Conservation (phyloP, 805 yeast genomes). For the Nakazawaea pomicola region DNA sequence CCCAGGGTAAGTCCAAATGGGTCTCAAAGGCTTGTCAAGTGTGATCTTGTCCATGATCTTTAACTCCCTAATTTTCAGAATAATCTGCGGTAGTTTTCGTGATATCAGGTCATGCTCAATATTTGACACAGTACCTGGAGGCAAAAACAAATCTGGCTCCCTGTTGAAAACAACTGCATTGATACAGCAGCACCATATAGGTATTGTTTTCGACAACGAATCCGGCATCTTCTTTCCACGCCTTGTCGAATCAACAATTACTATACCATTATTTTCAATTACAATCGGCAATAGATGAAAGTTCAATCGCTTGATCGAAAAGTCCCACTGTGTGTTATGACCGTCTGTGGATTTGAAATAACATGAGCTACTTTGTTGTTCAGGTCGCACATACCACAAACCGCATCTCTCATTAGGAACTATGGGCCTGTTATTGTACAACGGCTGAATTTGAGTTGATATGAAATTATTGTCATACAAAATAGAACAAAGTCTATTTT, state of each 20-base stretch:
- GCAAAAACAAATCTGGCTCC: slow-evolving; percentile 35
- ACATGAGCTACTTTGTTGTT: slow-evolving; percentile 35
- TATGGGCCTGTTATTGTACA: slow-evolving; percentile 34
- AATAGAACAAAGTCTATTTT: slow-evolving; percentile 70
- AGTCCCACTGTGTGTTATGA: slow-evolving; percentile 76
- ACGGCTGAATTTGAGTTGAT: slow-evolving; percentile 26
- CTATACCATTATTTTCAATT: slow-evolving; percentile 36
- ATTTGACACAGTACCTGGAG: slow-evolving; percentile 47
- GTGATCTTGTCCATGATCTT: slow-evolving; percentile 33
- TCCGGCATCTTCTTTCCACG: slow-evolving; percentile 85
- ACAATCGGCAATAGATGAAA: slow-evolving; percentile 59
- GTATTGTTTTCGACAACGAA: slow-evolving; percentile 79
- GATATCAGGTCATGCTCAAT: slow-evolving; percentile 54
- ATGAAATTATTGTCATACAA: slow-evolving; percentile 55
- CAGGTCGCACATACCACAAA: slow-evolving; percentile 68
- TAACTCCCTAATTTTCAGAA: slow-evolving; percentile 34
- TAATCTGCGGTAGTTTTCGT: slow-evolving; percentile 43
- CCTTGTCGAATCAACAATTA: slow-evolving; percentile 80
- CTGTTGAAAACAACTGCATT: slow-evolving; percentile 46
- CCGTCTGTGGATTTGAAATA: slow-evolving; percentile 94
- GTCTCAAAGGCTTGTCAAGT: slow-evolving; percentile 48
- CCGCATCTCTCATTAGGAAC: slow-evolving; percentile 86
- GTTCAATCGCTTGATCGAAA: slow-evolving; percentile 69
- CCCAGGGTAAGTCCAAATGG: slow-evolving; percentile 68
- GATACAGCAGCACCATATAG: slow-evolving; percentile 86